A percentile compares a stretch with the other conserved stretches of the same genome.
These are phyloP conservation scores for Salvia miltiorrhiza DNA, from an alignment of 257 asterid species.

Conservation along the genomic window DNA sequence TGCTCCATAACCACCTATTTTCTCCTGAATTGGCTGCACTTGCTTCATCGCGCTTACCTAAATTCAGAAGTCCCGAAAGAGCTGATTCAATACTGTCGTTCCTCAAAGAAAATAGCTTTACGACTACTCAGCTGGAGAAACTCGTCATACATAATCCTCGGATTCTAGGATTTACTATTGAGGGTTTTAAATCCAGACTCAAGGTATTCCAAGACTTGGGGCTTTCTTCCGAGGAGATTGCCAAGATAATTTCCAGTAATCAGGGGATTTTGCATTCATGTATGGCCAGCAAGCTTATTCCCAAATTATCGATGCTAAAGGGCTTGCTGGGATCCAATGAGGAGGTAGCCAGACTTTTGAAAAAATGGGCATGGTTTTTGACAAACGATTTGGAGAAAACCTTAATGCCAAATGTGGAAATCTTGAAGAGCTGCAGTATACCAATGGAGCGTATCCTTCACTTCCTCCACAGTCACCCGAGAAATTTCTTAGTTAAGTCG, in stretches of 20 bases:
- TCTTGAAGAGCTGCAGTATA: not conserved
- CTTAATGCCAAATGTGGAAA: not conserved
- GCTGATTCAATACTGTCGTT: conserved; percentile 10
- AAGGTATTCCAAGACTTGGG: conserved; percentile 39
- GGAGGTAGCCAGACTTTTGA: not conserved
- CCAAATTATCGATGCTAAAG: conserved; percentile 18
- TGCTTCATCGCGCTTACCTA: conserved; percentile 11
- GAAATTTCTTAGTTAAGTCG: not conserved
- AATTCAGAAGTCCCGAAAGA: not conserved
- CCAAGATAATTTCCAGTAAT: conserved; percentile 20
- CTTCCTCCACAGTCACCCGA: not conserved
- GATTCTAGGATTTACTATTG: conserved; percentile 16
- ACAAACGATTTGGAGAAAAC: not conserved
- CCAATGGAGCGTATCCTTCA: not conserved
- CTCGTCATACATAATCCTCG: not conserved
- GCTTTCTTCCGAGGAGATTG: conserved; percentile 23
- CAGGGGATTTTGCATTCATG: not conserved
- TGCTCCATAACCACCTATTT: conserved; percentile 9
- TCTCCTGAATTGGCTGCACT: conserved; percentile 18
- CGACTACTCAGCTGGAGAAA: conserved; percentile 26
- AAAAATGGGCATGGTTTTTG: not conserved
- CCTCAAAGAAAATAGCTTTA: conserved; percentile 35
- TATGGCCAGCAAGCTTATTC: not conserved
- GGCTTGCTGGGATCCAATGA: not conserved
- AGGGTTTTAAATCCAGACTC: conserved; percentile 30